Conservation (phyloP, 1,284 basidiomycete genomes). For the Apiotrichum montevideense region DNA sequence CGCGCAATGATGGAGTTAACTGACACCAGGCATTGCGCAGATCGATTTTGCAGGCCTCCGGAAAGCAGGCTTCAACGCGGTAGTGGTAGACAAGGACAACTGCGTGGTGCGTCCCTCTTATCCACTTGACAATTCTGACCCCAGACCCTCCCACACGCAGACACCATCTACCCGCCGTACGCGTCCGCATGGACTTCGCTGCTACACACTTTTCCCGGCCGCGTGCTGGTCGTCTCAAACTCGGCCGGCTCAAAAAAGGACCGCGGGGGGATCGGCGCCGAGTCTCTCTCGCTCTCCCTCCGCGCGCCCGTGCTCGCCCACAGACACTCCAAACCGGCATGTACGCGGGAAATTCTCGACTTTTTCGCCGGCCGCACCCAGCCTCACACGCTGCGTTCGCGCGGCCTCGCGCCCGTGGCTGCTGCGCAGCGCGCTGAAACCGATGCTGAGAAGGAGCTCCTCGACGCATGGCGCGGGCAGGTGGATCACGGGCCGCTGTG, state of each 20-base stretch:
- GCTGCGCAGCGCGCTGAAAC: conserved; percentile 21
- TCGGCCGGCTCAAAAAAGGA: conserved; percentile 80
- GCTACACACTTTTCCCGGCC: conserved; percentile 64
- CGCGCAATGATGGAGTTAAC: background rate
- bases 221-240: conserved; percentile 88
- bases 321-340: conserved; percentile 67
- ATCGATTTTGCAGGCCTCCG: conserved; percentile 76
- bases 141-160: conserved; percentile 71
- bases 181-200: conserved; percentile 76
- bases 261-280: conserved; percentile 73
- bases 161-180: conserved; percentile 65
- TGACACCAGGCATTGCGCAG: conserved; percentile 68
- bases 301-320: conserved; percentile 78
- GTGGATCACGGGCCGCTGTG: conserved; percentile 33
- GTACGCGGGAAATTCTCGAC: conserved; percentile 59
- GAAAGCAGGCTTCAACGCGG: conserved; percentile 72
- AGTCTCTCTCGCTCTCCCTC: conserved; percentile 71
- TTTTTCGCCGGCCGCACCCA: conserved; percentile 51
- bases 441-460: conserved; percentile 22
- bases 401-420: background rate
- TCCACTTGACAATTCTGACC: background rate
- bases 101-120: conserved; percentile 61
- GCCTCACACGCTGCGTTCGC: conserved; percentile 12
- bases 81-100: conserved; percentile 96
- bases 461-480: conserved; percentile 21